These are phyloP conservation scores for Biscutella auriculata DNA, from an alignment of 441 rosid genomes.

Conservation along the genomic window DNA sequence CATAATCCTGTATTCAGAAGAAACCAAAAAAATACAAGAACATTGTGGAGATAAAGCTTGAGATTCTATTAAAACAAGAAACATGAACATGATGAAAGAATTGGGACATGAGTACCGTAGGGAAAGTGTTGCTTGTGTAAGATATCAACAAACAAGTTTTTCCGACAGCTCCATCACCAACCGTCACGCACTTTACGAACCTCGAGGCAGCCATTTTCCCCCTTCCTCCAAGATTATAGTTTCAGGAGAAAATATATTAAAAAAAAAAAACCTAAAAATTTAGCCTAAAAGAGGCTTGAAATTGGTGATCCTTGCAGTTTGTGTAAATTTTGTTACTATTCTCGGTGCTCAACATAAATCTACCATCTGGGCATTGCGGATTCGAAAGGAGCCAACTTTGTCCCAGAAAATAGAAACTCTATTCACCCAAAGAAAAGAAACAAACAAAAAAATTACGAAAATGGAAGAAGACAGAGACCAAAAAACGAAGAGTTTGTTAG, in stretches of 20 bases:
- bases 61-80: background rate
- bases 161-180: conserved; percentile 35
- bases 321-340: background rate
- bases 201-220: conserved; percentile 25
- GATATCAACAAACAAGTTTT: conserved; percentile 30
- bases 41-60: too few relatives aligned
- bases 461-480: conserved; percentile 13
- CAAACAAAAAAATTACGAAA: background rate
- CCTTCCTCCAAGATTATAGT: background rate
- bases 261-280: background rate
- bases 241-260: background rate
- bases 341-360: background rate
- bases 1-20: conserved; percentile 36
- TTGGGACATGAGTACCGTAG: conserved; percentile 10
- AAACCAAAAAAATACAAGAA: background rate
- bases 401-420: conserved; percentile 1
- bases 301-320: background rate
- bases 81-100: background rate
- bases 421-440: background rate
- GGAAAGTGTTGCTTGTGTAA: conserved; percentile 42
- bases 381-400: conserved; percentile 4
- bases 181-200: conserved; percentile 30
- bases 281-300: background rate
- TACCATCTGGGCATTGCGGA: conserved; percentile 20
- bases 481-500: background rate